Conservation (phyloP, 768 basidiomycete genomes). For the Termitomyces sp. region DNA sequence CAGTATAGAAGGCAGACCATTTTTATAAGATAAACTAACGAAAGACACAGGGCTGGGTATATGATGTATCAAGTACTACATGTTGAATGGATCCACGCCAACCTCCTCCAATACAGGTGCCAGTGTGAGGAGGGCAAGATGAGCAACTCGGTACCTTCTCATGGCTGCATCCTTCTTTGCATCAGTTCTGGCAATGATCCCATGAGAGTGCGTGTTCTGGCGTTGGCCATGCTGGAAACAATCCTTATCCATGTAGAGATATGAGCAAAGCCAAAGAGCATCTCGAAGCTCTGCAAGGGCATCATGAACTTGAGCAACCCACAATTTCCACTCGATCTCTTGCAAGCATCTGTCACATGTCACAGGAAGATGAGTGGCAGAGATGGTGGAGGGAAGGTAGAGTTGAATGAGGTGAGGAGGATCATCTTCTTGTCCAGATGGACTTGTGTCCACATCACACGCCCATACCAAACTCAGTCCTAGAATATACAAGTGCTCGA, state of each 20-base stretch:
- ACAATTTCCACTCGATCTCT: background rate
- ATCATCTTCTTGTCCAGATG: background rate
- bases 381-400: background rate
- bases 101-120: background rate
- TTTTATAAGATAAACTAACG: too few relatives aligned
- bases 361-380: background rate
- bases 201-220: constrained; percentile 11
- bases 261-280: constrained; percentile 12
- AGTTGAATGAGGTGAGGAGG: background rate
- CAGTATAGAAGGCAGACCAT: too few relatives aligned
- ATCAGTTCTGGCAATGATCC: constrained; percentile 8
- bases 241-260: constrained; percentile 15
- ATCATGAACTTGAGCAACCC: background rate
- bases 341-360: background rate
- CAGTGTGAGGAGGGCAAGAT: background rate
- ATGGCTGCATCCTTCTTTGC: constrained; percentile 7
- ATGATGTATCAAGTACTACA: too few relatives aligned
- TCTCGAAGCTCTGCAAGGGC: constrained; percentile 7
- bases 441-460: background rate
- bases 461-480: background rate
- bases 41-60: too few relatives aligned
- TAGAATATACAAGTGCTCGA: constrained; percentile 20
- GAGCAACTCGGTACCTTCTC: constrained; percentile 11
- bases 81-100: constrained; percentile 2
- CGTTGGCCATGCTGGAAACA: constrained; percentile 13